Conservation (phyloP, 2,329 filamentous ascomycete species). For the Xylaria sp. region DNA sequence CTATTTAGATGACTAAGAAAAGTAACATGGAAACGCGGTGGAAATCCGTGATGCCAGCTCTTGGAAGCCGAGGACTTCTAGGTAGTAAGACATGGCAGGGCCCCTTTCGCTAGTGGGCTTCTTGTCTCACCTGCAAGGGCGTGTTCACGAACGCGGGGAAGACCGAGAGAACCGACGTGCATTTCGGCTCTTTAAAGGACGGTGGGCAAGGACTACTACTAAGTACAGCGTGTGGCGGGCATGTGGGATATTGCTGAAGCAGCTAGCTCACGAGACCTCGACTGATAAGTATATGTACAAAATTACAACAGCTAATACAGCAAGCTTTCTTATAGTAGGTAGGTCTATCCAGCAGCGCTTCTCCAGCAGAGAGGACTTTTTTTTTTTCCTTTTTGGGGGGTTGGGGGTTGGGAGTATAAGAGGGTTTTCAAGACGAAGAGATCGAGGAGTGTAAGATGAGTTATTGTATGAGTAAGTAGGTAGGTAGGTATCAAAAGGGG, state of each 20-base stretch:
- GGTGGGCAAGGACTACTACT: not conserved
- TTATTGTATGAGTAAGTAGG: no score
- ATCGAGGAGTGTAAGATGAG: not conserved
- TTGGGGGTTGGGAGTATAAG: no score
- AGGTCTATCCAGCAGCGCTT: not conserved
- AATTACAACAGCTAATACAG: not conserved
- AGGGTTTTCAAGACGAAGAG: not conserved
- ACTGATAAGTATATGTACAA: not conserved
- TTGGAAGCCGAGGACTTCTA: not conserved
- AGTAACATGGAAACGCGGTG: not conserved
- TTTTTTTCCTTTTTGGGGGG: no score
- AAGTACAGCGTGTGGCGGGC: no score
- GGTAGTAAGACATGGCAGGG: not conserved
- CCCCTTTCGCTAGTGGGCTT: not conserved
- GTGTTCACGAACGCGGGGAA: not conserved
- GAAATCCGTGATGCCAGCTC: no score
- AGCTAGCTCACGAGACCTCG: not conserved
- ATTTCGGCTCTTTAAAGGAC: not conserved
- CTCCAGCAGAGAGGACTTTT: not conserved
- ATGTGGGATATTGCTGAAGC: not conserved
- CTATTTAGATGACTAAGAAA: not conserved
- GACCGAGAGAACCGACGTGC: conserved; percentile 5
- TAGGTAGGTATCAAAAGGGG: not conserved
- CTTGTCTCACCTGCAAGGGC: not conserved
- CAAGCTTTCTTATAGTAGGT: not conserved